phyloP scores from a whole-genome alignment of 305 asterid species.

The Andrographis paniculata region DNA sequence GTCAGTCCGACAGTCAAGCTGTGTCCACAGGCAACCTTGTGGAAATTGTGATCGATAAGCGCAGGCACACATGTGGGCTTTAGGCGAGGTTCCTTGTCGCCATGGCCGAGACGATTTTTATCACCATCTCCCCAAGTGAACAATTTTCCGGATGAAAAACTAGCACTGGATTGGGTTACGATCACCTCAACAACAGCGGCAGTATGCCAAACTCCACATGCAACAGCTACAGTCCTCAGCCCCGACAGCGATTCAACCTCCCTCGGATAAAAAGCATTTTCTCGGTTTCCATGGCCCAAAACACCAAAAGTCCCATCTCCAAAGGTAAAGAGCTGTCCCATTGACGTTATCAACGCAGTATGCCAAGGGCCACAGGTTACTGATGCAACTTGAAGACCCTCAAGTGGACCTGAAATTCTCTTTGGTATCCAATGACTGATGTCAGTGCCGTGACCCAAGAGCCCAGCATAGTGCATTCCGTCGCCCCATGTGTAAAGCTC shows the following conservation, averaged over 20 bases:
- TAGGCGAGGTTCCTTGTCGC: constrained; percentile 83
- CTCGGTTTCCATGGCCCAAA: constrained; percentile 88
- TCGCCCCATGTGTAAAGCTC: constrained; percentile 99
- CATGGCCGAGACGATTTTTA: constrained; percentile 92
- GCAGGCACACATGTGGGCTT: constrained; percentile 92
- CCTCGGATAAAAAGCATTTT: constrained; percentile 50
- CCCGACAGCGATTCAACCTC: constrained; percentile 83
- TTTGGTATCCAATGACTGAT: constrained; percentile 96
- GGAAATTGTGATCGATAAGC: constrained; percentile 74
- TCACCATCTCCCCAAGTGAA: constrained; percentile 99
- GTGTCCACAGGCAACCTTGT: constrained; percentile 84
- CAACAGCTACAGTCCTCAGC: constrained; percentile 76
- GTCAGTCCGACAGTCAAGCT: constrained; percentile 87
- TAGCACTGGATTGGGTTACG: constrained; percentile 64
- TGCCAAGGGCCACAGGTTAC: constrained; percentile 99
- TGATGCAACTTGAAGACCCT: constrained; percentile 70
- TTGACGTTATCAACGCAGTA: constrained; percentile 75
- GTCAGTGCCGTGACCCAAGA: constrained; percentile 78
- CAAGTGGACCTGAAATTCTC: constrained; percentile 87
- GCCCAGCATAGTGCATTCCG: constrained; percentile 87
- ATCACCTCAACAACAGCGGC: constrained; percentile 96
- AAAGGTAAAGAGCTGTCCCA: constrained; percentile 82
- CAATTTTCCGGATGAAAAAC: constrained; percentile 75
- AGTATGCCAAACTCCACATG: constrained; percentile 99
- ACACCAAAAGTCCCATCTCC: constrained; percentile 98